Conservation (phyloP, 441 rosid genomes). For the Macaranga tanarius region DNA sequence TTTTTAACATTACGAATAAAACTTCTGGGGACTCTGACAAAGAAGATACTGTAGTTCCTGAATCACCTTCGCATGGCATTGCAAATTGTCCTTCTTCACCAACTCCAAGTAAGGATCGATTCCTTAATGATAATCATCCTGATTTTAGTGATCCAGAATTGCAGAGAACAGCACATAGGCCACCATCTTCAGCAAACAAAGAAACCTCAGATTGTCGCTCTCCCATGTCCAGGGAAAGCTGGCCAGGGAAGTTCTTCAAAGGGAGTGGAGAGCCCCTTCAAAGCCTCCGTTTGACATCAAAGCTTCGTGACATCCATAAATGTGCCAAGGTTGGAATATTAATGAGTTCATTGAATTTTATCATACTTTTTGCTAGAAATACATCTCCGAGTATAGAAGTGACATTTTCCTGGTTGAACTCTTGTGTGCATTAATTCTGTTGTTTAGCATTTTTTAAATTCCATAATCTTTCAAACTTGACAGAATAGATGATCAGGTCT, state of each 20-base stretch:
- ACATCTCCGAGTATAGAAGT: not conserved
- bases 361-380: constrained; percentile 1
- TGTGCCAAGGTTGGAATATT: constrained; percentile 73
- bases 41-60: constrained; percentile 65
- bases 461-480: not conserved
- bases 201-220: constrained; percentile 63
- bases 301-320: constrained; percentile 95
- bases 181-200: constrained; percentile 63
- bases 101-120: constrained; percentile 60
- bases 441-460: not conserved
- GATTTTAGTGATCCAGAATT: constrained; percentile 68
- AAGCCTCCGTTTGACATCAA: constrained; percentile 77
- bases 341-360: constrained; percentile 12
- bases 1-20: constrained; percentile 68
- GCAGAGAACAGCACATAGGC: constrained; percentile 56
- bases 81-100: constrained; percentile 55
- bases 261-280: constrained; percentile 69
- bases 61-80: constrained; percentile 57
- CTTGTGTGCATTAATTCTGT: not conserved
- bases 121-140: constrained; percentile 45
- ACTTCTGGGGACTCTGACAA: constrained; percentile 68
- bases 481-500: not conserved
- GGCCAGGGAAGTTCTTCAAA: constrained; percentile 67
- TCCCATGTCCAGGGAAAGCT: constrained; percentile 72
- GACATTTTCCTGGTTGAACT: not conserved